Evolutionary conservation across 176 grass and related monocot species (phyloP).

Genomic region (Cenchrus fungigraminus): DNA sequence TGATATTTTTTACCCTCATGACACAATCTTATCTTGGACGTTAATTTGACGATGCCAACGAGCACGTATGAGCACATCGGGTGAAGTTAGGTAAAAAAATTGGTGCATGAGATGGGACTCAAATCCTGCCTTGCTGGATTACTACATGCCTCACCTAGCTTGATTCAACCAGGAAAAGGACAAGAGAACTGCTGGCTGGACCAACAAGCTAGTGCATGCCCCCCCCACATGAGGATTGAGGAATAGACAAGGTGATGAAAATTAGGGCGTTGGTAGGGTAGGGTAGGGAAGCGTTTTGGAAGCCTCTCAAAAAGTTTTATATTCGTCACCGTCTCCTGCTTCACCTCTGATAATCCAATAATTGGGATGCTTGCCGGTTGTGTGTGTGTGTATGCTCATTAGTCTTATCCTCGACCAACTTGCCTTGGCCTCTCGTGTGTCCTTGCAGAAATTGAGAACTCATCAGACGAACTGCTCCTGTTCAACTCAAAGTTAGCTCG

Average conservation of each 20-base stretch:
- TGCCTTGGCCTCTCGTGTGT: conserved; percentile 13
- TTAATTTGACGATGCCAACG: not conserved
- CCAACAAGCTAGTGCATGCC: not conserved
- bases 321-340: conserved; percentile 16
- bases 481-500: not conserved
- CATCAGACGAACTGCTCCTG: not conserved
- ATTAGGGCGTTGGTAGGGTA: not conserved
- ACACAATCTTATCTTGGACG: conserved; percentile 27
- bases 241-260: conserved; percentile 21
- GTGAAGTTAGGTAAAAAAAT: not conserved
- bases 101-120: not conserved
- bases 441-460: not conserved
- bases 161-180: conserved; percentile 6
- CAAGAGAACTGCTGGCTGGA: conserved; percentile 8
- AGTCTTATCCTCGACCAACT: conserved; percentile 34
- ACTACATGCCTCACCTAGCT: not conserved
- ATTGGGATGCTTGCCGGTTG: not conserved
- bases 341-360: not conserved
- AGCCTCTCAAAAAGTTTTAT: not conserved
- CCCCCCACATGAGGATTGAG: not conserved
- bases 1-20: not conserved
- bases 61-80: not conserved
- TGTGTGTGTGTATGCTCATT: not conserved
- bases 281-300: not conserved
- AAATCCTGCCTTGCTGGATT: not conserved